A percentile compares a stretch with the other conserved stretches of the same genome.
These are phyloP conservation scores for Nakataea oryzae DNA, from an alignment of 2,329 filamentous ascomycete genomes.

Conservation along the genomic window DNA sequence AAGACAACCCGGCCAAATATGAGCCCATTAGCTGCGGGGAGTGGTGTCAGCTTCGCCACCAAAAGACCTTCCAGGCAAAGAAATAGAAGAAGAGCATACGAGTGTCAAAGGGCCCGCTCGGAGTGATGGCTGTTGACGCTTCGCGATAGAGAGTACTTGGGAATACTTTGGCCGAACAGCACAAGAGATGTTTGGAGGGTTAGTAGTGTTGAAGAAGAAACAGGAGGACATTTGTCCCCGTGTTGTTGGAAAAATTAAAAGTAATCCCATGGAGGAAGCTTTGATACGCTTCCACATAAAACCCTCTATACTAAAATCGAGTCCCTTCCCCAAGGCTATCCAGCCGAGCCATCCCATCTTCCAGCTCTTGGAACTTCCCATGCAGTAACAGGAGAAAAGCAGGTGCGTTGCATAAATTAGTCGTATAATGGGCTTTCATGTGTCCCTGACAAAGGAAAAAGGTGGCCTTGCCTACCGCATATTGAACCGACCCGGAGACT, in stretches of 20 bases:
- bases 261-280: not conserved
- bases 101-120: not conserved
- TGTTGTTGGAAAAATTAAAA: not conserved
- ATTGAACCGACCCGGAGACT: not conserved
- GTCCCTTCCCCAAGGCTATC: not conserved
- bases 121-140: not conserved
- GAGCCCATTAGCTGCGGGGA: slow-evolving; percentile 30
- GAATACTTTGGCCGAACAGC: not conserved
- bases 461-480: not conserved
- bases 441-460: not conserved
- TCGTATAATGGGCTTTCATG: not conserved
- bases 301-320: not conserved
- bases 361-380: too few species aligned
- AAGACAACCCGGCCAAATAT: slow-evolving; percentile 27
- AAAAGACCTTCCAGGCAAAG: not conserved
- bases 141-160: too few species aligned
- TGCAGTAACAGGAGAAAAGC: not conserved
- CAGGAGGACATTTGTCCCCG: not conserved
- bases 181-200: too few species aligned
- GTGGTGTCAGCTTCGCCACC: not conserved
- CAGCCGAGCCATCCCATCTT: not conserved
- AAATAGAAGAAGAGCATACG: not conserved
- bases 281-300: not conserved
- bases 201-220: not conserved
- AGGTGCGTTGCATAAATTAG: not conserved